Evolutionary conservation across 257 asterid species (phyloP).

Genomic region (Buddleja alternifolia): DNA sequence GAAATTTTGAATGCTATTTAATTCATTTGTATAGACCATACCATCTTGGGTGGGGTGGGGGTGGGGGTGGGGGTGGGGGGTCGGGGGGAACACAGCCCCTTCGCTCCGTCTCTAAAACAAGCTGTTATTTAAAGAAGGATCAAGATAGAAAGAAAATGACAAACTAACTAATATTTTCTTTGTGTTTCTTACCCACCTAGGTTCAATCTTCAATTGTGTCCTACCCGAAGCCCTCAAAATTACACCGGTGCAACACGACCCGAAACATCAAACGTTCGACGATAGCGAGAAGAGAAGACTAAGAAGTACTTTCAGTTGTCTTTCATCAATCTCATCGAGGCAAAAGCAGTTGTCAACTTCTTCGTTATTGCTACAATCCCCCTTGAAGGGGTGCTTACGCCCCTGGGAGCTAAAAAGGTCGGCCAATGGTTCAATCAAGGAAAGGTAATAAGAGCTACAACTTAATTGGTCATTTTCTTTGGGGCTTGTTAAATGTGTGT

Average conservation of each 20-base stretch:
- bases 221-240: constrained; percentile 73
- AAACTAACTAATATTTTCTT: neutral
- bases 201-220: constrained; percentile 71
- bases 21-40: too few species aligned
- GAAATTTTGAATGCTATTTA: too few species aligned
- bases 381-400: constrained; percentile 69
- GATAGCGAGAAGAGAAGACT: constrained; percentile 67
- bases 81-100: too few species aligned
- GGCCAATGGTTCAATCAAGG: constrained; percentile 52
- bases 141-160: too few species aligned
- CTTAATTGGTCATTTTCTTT: neutral
- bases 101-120: too few species aligned
- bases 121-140: too few species aligned
- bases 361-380: constrained; percentile 66
- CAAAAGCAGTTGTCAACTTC: constrained; percentile 71
- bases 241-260: constrained; percentile 64
- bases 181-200: constrained; percentile 30
- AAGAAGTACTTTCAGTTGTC: constrained; percentile 59
- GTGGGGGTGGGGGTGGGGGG: too few species aligned
- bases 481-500: constrained; percentile 11
- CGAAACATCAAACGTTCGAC: constrained; percentile 38
- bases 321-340: constrained; percentile 72
- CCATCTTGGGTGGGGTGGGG: too few species aligned
- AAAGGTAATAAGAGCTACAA: constrained; percentile 31
- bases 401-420: constrained; percentile 60